A percentile compares a stretch with the other conserved stretches of the same genome.
phyloP scores from a whole-genome alignment of 495 filamentous ascomycete species.

The Penicillium cosmopolitanum region DNA sequence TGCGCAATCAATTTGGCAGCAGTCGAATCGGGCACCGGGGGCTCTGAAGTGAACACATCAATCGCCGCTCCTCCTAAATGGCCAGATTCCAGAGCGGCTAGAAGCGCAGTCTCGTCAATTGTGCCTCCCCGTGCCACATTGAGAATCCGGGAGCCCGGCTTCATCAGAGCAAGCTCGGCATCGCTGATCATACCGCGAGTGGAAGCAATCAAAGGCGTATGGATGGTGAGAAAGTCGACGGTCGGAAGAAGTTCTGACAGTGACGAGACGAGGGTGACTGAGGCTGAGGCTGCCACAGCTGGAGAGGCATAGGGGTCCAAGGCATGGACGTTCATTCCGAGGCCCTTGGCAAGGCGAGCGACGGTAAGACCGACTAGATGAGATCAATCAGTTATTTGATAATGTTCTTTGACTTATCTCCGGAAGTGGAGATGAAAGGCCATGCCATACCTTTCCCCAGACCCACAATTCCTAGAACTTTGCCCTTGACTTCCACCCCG shows the following conservation, averaged over 20 bases:
- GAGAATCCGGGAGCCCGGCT: conserved; percentile 62
- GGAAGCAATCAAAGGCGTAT: conserved; percentile 72
- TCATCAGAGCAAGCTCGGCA: conserved; percentile 68
- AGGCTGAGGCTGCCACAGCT: conserved; percentile 59
- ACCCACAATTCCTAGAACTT: conserved; percentile 68
- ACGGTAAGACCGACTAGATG: conserved; percentile 68
- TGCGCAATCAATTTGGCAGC: conserved; percentile 61
- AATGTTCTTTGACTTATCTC: neutral
- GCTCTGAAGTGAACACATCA: conserved; percentile 76
- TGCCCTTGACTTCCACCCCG: conserved; percentile 71
- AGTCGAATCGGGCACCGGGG: conserved; percentile 52
- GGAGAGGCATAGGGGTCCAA: conserved; percentile 70
- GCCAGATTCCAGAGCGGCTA: conserved; percentile 66
- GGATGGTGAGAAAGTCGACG: conserved; percentile 74
- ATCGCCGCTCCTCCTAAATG: conserved; percentile 72
- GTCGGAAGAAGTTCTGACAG: conserved; percentile 59
- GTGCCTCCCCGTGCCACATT: conserved; percentile 78
- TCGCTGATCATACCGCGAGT: conserved; percentile 68
- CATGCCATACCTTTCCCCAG: conserved; percentile 60
- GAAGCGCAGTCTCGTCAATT: conserved; percentile 70
- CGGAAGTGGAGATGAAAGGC: neutral
- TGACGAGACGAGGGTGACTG: conserved; percentile 56
- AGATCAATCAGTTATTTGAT: neutral
- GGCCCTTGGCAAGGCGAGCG: conserved; percentile 66
- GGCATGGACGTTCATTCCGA: conserved; percentile 69